phyloP scores from a whole-genome alignment of 352 stramenopile species.

The Globisporangium irregulare region DNA sequence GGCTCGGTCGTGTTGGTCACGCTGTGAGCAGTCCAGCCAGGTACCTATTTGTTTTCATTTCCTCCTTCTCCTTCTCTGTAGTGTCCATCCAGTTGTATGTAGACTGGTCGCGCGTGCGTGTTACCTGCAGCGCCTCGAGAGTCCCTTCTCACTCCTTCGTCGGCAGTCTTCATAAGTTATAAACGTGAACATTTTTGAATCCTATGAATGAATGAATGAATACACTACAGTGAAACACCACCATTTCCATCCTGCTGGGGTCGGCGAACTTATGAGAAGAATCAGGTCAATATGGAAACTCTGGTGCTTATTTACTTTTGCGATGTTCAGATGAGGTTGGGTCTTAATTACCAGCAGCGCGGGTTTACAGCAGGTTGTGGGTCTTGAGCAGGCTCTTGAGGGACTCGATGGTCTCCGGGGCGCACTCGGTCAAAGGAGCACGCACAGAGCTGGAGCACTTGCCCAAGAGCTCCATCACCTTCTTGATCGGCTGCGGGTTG shows the following conservation, averaged over 20 bases:
- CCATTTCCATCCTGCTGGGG: not conserved
- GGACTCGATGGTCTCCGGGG: conserved; percentile 57
- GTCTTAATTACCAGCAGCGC: not conserved
- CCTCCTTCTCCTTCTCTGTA: not conserved
- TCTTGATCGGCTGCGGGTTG: conserved; percentile 92
- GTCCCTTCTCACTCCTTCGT: not conserved
- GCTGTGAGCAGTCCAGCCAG: not conserved
- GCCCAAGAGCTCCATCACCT: conserved; percentile 84
- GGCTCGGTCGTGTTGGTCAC: not conserved
- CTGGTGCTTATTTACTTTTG: conserved; percentile 13
- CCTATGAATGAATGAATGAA: not conserved
- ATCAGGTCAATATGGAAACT: conserved; percentile 5
- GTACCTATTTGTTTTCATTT: conserved; percentile 5
- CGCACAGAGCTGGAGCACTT: conserved; percentile 79
- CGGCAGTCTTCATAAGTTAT: conserved; percentile 19
- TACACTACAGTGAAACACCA: not conserved
- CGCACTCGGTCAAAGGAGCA: conserved; percentile 71
- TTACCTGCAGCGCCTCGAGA: conserved; percentile 3
- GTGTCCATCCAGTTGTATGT: conserved; percentile 8
- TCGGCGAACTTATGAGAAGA: not conserved
- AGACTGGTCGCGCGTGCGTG: not conserved
- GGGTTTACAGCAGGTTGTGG: conserved; percentile 69
- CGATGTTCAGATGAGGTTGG: conserved; percentile 7
- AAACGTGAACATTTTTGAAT: conserved; percentile 18
- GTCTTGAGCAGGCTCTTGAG: conserved; percentile 64